Conservation (phyloP, 352 stramenopile genomes). For the Phytophthora constricta region DNA sequence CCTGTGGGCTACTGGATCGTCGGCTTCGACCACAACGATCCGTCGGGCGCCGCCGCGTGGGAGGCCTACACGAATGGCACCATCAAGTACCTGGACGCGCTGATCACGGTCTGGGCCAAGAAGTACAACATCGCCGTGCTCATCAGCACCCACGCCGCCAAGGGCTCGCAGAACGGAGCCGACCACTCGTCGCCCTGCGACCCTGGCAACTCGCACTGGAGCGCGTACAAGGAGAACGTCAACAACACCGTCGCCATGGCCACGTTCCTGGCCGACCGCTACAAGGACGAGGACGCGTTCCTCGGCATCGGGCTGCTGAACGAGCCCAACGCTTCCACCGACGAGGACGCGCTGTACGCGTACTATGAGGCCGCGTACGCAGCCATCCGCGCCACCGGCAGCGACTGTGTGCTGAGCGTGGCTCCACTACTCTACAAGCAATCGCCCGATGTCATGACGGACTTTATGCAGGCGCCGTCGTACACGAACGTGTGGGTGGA, state of each 20-base stretch:
- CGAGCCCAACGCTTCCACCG: slow-evolving; percentile 57
- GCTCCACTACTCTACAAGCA: slow-evolving; percentile 63
- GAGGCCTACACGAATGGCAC: slow-evolving; percentile 45
- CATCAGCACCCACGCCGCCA: slow-evolving; percentile 72
- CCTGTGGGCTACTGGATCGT: slow-evolving; percentile 86
- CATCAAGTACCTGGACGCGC: slow-evolving; percentile 54
- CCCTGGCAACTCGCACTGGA: slow-evolving; percentile 52
- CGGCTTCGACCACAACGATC: slow-evolving; percentile 64
- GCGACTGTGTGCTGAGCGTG: slow-evolving; percentile 72
- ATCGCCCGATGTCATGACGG: slow-evolving; percentile 48
- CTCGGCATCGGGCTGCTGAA: slow-evolving; percentile 75
- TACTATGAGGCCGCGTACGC: slow-evolving; percentile 80
- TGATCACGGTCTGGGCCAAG: slow-evolving; percentile 53
- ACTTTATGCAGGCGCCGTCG: slow-evolving; percentile 51
- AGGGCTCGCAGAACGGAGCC: slow-evolving; percentile 80
- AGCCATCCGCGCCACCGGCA: slow-evolving; percentile 56
- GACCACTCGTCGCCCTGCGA: slow-evolving; percentile 72
- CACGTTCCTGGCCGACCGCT: slow-evolving; percentile 61
- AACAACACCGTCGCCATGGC: slow-evolving; percentile 53
- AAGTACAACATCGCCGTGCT: slow-evolving; percentile 64
- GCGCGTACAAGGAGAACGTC: slow-evolving; percentile 63
- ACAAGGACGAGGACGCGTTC: slow-evolving; percentile 71
- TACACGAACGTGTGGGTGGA: slow-evolving; percentile 83
- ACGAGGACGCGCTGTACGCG: slow-evolving; percentile 58
- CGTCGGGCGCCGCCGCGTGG: slow-evolving; percentile 43